These are phyloP conservation scores for Linderniella brevidens DNA, from an alignment of 257 asterid genomes.

Conservation along the genomic window DNA sequence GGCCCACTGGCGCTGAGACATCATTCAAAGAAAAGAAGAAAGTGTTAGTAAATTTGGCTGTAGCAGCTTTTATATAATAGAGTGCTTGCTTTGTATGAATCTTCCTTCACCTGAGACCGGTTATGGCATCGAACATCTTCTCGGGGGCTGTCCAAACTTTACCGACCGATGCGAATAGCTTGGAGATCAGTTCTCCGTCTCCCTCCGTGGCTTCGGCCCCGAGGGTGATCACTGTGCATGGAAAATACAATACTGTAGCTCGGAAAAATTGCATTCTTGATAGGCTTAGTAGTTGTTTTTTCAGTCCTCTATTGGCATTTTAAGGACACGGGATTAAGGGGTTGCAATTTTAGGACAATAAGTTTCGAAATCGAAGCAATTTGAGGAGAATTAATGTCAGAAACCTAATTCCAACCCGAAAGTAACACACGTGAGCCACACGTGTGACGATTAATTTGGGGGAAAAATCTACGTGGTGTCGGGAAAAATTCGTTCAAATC, in stretches of 20 bases:
- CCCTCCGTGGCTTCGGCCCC: conserved; percentile 58
- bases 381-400: no score
- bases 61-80: not conserved
- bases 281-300: not conserved
- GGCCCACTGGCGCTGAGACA: conserved; percentile 87
- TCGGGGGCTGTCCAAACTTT: conserved; percentile 92
- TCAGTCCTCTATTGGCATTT: no score
- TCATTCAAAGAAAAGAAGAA: conserved; percentile 1
- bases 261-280: not conserved
- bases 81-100: not conserved
- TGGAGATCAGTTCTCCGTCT: conserved; percentile 56
- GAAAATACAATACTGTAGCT: not conserved
- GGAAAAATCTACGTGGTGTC: no score
- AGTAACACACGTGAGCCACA: no score
- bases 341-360: no score
- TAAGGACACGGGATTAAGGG: no score
- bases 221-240: conserved; percentile 45
- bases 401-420: no score
- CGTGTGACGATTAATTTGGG: no score
- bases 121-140: conserved; percentile 72
- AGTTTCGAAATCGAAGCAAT: no score
- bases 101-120: conserved; percentile 56
- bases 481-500: no score
- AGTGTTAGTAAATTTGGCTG: not conserved
- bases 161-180: conserved; percentile 74